A percentile compares a stretch with the other conserved stretches of the same genome.
phyloP scores from a whole-genome alignment of 176 grass and related monocot species.

The Metroxylon sagu region DNA sequence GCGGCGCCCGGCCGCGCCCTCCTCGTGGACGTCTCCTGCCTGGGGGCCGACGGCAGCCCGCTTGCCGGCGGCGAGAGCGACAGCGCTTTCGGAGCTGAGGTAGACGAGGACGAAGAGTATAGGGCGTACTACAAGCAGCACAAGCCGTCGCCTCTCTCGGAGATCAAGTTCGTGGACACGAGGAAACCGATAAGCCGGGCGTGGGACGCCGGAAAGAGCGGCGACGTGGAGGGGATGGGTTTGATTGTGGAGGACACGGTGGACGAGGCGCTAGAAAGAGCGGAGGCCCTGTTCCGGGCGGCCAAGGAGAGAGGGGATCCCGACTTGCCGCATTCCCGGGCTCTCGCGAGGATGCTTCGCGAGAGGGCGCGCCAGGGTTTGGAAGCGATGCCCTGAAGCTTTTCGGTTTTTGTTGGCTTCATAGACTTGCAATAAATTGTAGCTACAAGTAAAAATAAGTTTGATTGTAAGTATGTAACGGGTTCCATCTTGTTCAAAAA shows the following conservation, averaged over 20 bases:
- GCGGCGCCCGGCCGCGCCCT: neutral
- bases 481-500: too few relatives aligned
- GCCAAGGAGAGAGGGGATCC: conserved; percentile 35
- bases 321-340: conserved; percentile 64
- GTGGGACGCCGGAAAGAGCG: conserved; percentile 27
- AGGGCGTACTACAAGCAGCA: conserved; percentile 58
- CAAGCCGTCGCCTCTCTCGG: conserved; percentile 69
- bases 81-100: neutral
- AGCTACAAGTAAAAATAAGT: too few relatives aligned
- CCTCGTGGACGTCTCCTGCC: conserved; percentile 16
- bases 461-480: too few relatives aligned
- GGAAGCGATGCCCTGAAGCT: too few relatives aligned
- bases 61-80: neutral
- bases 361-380: neutral
- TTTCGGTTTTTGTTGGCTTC: too few relatives aligned
- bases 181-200: conserved; percentile 47
- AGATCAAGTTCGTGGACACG: conserved; percentile 65
- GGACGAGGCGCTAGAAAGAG: conserved; percentile 45
- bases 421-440: too few relatives aligned
- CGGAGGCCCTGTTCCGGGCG: conserved; percentile 52
- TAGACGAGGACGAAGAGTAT: conserved; percentile 24
- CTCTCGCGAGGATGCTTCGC: conserved; percentile 43
- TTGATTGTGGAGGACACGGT: conserved; percentile 44
- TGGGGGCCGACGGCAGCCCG: conserved; percentile 25
- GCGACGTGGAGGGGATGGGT: conserved; percentile 7